These are phyloP conservation scores for Fraxinus cuspidata DNA, from an alignment of 257 asterid species.

Conservation along the genomic window DNA sequence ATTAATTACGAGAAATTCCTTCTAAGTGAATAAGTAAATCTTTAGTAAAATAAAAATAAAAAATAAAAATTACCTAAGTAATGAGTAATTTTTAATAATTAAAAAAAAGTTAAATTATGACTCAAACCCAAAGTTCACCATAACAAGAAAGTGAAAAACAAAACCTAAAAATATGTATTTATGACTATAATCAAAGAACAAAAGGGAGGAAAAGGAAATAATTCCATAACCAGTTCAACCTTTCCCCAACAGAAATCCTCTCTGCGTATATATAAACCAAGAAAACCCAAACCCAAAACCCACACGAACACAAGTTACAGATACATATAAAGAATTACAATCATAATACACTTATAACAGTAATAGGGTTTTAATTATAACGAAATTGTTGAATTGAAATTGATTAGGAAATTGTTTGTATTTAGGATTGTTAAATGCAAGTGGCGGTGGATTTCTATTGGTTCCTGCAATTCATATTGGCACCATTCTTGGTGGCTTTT, in stretches of 20 bases:
- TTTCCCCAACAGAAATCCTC: neutral
- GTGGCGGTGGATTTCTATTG: slow-evolving; percentile 82
- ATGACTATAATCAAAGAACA: neutral
- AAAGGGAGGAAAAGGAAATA: neutral
- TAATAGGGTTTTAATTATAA: slow-evolving; percentile 28
- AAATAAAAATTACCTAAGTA: too few relatives aligned
- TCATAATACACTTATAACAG: neutral
- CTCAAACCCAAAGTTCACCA: too few relatives aligned
- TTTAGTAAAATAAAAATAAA: too few relatives aligned
- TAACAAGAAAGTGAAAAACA: too few relatives aligned
- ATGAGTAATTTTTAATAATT: too few relatives aligned
- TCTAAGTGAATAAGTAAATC: too few relatives aligned
- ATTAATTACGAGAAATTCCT: too few relatives aligned
- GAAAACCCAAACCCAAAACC: slow-evolving; percentile 26
- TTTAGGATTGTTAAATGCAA: slow-evolving; percentile 57
- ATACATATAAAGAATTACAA: neutral
- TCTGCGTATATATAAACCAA: neutral
- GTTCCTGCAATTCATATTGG: slow-evolving; percentile 57
- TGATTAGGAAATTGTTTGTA: slow-evolving; percentile 4
- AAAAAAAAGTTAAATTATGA: too few relatives aligned
- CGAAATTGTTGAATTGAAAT: slow-evolving; percentile 15
- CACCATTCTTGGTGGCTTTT: slow-evolving; percentile 41
- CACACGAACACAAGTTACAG: neutral
- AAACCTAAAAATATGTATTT: too few relatives aligned
- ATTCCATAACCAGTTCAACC: slow-evolving; percentile 26